phyloP scores from a whole-genome alignment of 2,329 filamentous ascomycete genomes.

The Pestalotiopsis sp. region DNA sequence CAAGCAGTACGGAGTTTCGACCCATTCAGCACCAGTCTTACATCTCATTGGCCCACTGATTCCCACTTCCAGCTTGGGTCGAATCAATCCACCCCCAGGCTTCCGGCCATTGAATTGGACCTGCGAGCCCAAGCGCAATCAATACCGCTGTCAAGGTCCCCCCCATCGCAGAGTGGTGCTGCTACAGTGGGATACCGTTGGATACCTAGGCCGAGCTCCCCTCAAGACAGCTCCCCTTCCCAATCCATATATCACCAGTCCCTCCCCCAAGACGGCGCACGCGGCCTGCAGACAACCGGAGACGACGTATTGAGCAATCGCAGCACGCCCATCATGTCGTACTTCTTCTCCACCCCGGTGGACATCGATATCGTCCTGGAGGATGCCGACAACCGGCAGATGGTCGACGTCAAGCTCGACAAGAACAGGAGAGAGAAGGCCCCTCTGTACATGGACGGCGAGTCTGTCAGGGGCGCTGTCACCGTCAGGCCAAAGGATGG shows the following conservation, averaged over 20 bases:
- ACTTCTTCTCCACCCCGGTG: constrained; percentile 97
- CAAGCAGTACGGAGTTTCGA: neutral
- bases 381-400: constrained; percentile 89
- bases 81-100: constrained; percentile 1
- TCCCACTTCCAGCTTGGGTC: neutral
- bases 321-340: constrained; percentile 70
- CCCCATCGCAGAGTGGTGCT: neutral
- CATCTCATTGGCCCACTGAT: neutral
- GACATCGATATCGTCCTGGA: constrained; percentile 99
- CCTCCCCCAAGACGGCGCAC: neutral
- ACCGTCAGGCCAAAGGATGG: constrained; percentile 97
- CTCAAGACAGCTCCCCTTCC: neutral
- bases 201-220: neutral
- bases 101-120: neutral
- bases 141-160: constrained; percentile 1
- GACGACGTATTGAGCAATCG: neutral
- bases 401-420: constrained; percentile 97
- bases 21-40: neutral
- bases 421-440: constrained; percentile 98
- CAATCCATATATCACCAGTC: neutral
- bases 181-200: neutral
- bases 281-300: neutral
- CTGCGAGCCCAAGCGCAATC: neutral
- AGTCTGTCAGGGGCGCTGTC: constrained; percentile 95
- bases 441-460: constrained; percentile 95